A percentile compares a stretch with the other conserved stretches of the same genome.
These are phyloP conservation scores for Leishmania guyanensis DNA, from an alignment of 208 protist species.

Conservation along the genomic window DNA sequence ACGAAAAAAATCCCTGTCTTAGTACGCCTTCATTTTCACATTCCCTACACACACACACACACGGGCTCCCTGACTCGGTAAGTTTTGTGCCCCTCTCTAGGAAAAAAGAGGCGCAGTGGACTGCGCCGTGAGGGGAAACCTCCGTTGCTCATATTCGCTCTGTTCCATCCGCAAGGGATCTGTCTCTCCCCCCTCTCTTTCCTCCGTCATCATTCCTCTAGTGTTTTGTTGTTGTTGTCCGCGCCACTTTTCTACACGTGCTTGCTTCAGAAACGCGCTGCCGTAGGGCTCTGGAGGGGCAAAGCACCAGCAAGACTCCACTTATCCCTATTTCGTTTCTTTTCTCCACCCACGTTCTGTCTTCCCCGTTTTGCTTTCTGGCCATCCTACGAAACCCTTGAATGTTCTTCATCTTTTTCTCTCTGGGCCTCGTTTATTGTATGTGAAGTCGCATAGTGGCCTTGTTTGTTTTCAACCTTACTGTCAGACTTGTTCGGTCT, in stretches of 20 bases:
- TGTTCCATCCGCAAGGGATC: neutral
- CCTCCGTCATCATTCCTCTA: neutral
- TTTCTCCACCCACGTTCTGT: neutral
- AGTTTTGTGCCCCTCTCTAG: neutral
- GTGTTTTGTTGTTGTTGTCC: neutral
- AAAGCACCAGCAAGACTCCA: neutral
- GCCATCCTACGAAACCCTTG: neutral
- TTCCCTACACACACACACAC: constrained; percentile 4
- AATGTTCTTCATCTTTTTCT: neutral
- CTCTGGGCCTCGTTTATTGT: neutral
- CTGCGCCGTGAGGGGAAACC: neutral
- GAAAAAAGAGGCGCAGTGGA: neutral
- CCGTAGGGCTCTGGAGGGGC: neutral
- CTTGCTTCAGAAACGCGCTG: neutral
- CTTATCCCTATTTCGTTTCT: neutral
- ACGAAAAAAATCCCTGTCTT: neutral
- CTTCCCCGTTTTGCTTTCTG: neutral
- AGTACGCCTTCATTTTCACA: neutral
- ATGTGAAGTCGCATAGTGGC: neutral
- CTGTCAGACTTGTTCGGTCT: neutral
- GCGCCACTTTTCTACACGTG: neutral
- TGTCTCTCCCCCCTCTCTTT: neutral
- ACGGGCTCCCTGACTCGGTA: neutral
- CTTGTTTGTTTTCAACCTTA: neutral
- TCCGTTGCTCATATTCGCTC: neutral